Base-by-base conservation (phyloP, 176 grass and related monocot genomes). In the Canna indica region DNA sequence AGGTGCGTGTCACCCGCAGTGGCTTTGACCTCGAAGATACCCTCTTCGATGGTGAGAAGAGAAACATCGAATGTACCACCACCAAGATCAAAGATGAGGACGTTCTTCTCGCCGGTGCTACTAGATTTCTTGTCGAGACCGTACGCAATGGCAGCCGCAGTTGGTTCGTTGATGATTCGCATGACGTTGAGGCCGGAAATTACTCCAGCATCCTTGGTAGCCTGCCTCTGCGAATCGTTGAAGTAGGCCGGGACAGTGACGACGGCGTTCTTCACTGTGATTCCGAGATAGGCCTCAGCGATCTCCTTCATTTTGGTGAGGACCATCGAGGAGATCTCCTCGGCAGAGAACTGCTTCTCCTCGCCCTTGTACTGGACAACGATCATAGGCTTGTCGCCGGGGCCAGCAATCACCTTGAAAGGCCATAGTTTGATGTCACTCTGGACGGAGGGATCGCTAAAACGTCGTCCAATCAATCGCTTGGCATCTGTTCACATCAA, bases 271-370 rank as follows among this genome's bases (percentile, higher is more conserved):
- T 89, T 91, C 38, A 91, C 77, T 25, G 69, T 71, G 8, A 25
- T 36, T 65, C 83, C 57, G 4, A 96, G 77, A 65, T 70, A 91
- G 0, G 79, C 83, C 83, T 91, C 85, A 0, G 92, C 92, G 33
- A 83, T 83, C 67, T 96, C 86, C 68, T 75, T 81, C 88, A 96
- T 91, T 81, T 96, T 96, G 24, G 18, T 76, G 33, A 96, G 83
- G 22, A 91, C 86, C 92, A 96, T 96, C 79, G 92, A 88, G 28
- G 85, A 91, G 25, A 96, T 96, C 81, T 96, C 88, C 81, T 96
- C 88, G 1, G 92, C 72, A 0, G 83, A 47, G 67, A 91, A 96
- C 60, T 76, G 66, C 76, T 88, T 96, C 81, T 96, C 85, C 76
- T 91, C 85, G 25, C 83, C 88, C 54, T 89, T 91, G 83, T 86